These are phyloP conservation scores for Sungouiella thailandica DNA, from an alignment of 805 yeast genomes.

Conservation along the genomic window DNA sequence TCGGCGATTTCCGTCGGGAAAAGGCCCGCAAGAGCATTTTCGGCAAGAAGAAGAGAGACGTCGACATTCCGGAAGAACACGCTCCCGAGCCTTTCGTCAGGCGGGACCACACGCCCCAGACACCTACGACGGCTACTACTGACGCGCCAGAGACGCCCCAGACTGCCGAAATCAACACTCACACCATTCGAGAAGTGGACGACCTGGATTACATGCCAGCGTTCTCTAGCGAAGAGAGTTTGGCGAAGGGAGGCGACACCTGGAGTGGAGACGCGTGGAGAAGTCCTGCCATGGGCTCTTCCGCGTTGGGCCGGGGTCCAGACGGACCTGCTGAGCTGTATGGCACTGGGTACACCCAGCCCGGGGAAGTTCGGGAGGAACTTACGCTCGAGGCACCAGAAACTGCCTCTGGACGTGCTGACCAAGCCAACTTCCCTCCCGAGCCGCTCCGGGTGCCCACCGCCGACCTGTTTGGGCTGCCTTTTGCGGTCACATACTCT, in stretches of 20 bases:
- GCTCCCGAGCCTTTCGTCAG: background rate
- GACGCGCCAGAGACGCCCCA: background rate
- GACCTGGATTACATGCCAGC: constrained; percentile 15
- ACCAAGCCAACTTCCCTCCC: background rate
- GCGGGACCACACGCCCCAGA: background rate
- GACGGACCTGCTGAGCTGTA: too few relatives aligned
- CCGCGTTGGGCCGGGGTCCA: too few relatives aligned
- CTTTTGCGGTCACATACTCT: constrained; percentile 22
- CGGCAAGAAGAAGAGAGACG: background rate
- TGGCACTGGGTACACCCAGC: constrained; percentile 17
- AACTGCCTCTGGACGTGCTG: background rate
- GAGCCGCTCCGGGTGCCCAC: constrained; percentile 9
- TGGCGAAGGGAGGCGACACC: too few relatives aligned
- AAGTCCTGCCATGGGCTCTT: too few relatives aligned
- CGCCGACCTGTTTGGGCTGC: constrained; percentile 27
- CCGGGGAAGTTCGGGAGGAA: constrained; percentile 25
- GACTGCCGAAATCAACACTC: constrained; percentile 14
- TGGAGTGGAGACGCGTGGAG: too few relatives aligned
- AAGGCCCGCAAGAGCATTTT: background rate
- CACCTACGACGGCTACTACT: background rate
- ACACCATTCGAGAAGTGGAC: constrained; percentile 17
- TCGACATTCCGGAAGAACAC: background rate
- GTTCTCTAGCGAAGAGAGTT: too few relatives aligned
- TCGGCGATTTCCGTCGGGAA: constrained; percentile 7
- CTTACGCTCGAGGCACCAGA: constrained; percentile 17